Conservation (phyloP, 169 alveolate genomes). For the Amoebophrya sp. region DNA sequence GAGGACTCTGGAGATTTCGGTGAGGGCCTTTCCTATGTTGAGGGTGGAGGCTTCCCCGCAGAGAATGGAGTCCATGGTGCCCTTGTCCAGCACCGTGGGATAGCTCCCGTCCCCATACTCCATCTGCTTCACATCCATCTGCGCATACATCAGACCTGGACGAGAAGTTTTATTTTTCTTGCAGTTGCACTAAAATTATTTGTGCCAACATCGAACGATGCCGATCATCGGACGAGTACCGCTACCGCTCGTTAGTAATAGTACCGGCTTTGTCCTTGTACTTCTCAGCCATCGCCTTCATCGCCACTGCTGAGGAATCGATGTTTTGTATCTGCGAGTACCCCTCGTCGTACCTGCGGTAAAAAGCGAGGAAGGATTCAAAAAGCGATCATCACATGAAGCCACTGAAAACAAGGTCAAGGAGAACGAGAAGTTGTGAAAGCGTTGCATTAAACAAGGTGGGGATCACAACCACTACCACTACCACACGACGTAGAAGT, state of each 20-base stretch:
- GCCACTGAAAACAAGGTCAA: too few species aligned
- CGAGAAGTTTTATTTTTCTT: too few species aligned
- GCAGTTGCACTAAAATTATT: too few species aligned
- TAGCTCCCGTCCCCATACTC: not conserved
- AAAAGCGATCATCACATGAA: too few species aligned
- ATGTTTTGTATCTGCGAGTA: slow-evolving; percentile 45
- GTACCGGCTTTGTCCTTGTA: slow-evolving; percentile 38
- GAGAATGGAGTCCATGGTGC: slow-evolving; percentile 67
- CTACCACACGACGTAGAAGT: too few species aligned
- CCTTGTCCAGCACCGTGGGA: slow-evolving; percentile 54
- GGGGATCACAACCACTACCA: too few species aligned
- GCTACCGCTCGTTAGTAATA: too few species aligned
- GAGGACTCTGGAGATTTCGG: slow-evolving; percentile 43
- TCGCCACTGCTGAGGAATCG: slow-evolving; percentile 40
- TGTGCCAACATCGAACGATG: too few species aligned
- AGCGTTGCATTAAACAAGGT: too few species aligned
- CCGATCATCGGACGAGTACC: too few species aligned
- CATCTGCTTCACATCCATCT: not conserved
- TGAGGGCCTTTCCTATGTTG: slow-evolving; percentile 62
- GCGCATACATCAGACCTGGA: not conserved
- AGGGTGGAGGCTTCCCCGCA: slow-evolving; percentile 77
- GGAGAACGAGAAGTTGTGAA: too few species aligned
- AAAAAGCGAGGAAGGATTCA: too few species aligned
- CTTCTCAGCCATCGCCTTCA: slow-evolving; percentile 34
- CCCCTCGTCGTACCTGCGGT: not conserved